Percentiles rank a stretch among this genome's conserved stretches.
These are phyloP conservation scores for Alternaria sp. DNA, from an alignment of 2,329 filamentous ascomycete species.

Conservation along the genomic window DNA sequence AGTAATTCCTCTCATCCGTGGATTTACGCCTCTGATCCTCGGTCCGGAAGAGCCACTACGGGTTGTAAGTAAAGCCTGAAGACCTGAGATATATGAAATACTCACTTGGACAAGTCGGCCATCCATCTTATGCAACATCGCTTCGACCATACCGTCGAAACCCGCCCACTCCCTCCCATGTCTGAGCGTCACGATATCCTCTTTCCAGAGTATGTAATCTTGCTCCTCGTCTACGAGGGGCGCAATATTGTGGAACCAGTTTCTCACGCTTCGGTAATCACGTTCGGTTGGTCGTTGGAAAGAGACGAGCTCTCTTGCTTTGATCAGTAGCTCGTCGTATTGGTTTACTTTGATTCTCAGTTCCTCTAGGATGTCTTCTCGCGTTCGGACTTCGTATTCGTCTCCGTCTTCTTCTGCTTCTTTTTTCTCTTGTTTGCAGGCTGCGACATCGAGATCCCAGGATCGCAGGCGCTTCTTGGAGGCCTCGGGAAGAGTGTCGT, in stretches of 20 bases:
- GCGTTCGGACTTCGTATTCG: background rate
- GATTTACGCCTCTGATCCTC: conserved; percentile 33
- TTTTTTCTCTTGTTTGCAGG: background rate
- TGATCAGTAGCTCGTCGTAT: conserved; percentile 4
- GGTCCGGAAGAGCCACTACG: conserved; percentile 20
- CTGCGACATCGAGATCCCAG: background rate
- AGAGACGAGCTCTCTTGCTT: conserved; percentile 31
- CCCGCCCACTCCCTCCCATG: conserved; percentile 40
- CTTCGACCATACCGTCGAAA: conserved; percentile 41
- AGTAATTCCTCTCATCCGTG: conserved; percentile 25
- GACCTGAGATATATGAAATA: too few species aligned
- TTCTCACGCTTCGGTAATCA: conserved; percentile 35
- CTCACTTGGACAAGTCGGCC: conserved; percentile 2
- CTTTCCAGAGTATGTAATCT: conserved; percentile 34
- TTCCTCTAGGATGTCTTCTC: background rate
- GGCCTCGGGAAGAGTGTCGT: background rate
- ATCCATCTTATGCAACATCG: conserved; percentile 21
- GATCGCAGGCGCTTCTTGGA: background rate
- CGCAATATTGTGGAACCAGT: conserved; percentile 27
- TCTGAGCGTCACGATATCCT: conserved; percentile 40
- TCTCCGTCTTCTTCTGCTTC: background rate
- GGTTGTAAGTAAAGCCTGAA: too few species aligned
- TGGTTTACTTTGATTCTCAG: background rate
- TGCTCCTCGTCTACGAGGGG: conserved; percentile 30
- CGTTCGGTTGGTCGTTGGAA: conserved; percentile 35